Conservation (phyloP, 2,329 filamentous ascomycete species). For the Scopulariopsis brevicaulis region DNA sequence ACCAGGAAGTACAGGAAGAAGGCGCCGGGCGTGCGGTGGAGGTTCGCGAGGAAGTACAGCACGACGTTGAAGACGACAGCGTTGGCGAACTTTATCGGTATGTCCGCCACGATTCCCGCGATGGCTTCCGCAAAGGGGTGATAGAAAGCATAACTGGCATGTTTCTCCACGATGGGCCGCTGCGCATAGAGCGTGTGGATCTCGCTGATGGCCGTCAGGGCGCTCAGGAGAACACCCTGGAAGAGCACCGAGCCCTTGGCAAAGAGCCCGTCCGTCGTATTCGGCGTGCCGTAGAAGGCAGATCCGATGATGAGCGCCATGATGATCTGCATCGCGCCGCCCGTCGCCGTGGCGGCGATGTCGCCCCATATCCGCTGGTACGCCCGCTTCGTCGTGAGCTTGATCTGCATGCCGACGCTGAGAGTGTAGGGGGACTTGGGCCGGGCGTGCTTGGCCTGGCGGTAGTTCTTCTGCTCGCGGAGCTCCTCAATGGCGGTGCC, state of each 20-base stretch:
- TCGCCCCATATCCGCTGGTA: conserved; percentile 42
- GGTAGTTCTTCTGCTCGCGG: conserved; percentile 33
- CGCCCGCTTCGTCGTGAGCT: conserved; percentile 35
- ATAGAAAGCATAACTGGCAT: conserved; percentile 36
- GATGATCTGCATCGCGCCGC: conserved; percentile 34
- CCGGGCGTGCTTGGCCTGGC: conserved; percentile 40
- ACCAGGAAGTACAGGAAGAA: conserved; percentile 73
- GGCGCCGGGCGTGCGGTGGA: conserved; percentile 45
- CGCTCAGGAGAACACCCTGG: conserved; percentile 48
- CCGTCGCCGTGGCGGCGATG: conserved; percentile 31
- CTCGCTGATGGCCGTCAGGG: conserved; percentile 44
- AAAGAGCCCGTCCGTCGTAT: conserved; percentile 39
- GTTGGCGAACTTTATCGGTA: conserved; percentile 45
- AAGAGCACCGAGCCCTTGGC: conserved; percentile 46
- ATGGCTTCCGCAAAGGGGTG: conserved; percentile 41
- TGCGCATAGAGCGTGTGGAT: conserved; percentile 32
- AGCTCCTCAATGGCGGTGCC: conserved; percentile 25
- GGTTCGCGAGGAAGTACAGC: conserved; percentile 43
- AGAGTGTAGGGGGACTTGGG: conserved; percentile 47
- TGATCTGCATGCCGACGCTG: conserved; percentile 40
- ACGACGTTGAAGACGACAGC: conserved; percentile 40
- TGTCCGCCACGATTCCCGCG: conserved; percentile 40
- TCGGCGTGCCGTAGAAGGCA: conserved; percentile 41
- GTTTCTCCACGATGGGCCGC: conserved; percentile 36
- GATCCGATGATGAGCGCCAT: conserved; percentile 51